Conservation (phyloP, 208 protist genomes). For the Dictyostelium gargantuum region DNA sequence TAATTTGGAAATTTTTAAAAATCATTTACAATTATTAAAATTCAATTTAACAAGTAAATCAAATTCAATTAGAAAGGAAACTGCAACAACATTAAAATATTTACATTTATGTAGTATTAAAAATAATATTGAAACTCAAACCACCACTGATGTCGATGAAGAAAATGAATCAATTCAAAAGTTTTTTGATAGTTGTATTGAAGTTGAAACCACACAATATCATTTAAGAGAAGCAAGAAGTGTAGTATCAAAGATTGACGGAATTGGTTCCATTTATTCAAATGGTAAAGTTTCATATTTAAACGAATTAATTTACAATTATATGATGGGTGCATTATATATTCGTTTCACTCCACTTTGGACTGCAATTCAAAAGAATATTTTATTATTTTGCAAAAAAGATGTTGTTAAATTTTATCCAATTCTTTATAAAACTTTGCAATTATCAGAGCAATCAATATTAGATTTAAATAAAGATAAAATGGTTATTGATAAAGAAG, state of each 20-base stretch:
- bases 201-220: constrained; percentile 41
- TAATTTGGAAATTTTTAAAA: neutral
- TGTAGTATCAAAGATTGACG: neutral
- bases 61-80: neutral
- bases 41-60: neutral
- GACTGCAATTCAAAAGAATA: constrained; percentile 7
- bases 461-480: neutral
- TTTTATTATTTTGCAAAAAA: neutral
- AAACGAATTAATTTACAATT: constrained; percentile 12
- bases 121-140: neutral
- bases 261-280: neutral
- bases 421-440: constrained; percentile 1
- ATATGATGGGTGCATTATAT: constrained; percentile 33
- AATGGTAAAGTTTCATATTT: neutral
- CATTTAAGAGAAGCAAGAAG: neutral
- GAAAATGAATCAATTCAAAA: neutral
- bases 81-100: neutral
- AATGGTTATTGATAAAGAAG: neutral
- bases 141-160: neutral
- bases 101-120: neutral
- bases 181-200: neutral
- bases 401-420: constrained; percentile 19
- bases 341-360: constrained; percentile 50
- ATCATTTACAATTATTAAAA: constrained; percentile 7
- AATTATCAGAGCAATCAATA: neutral